Evolutionary conservation across 805 yeast species (phyloP), one percentile per base, ranked within the genome.

Genomic region (Schizosaccharomyces pombe): DNA sequence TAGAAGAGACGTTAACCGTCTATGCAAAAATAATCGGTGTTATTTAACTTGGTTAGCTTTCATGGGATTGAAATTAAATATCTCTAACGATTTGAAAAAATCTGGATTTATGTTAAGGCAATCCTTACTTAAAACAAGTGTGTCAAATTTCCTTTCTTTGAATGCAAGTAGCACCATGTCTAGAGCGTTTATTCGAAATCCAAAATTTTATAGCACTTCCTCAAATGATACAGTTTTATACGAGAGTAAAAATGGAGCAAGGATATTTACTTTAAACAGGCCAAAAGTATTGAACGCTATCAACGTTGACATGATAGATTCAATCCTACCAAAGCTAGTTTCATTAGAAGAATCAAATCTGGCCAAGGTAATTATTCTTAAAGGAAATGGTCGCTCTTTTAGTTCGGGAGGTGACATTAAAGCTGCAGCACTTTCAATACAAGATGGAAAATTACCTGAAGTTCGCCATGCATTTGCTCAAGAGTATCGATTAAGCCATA

Each of bases 371-470:
- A 68, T 89, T 39, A 71, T 91, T 47, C 70, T 89, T 58, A 79
- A 77, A 56, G 80, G 89, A 32, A 68, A 66, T 6, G 75, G 74
- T 30, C 78, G 77, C 63, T 79, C 94, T 1, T 78, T 89, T 57
- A 85, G 96, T 67, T 94, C 97, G 32, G 98, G 98, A 52, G 98
- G 97, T 30, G 98, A 89, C 65, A 94, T 89, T 47, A 80, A 30
- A 19, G 53, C 31, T 8, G 53, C 33, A 30, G 53, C 53, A 3
- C 8, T 14, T 19, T 6, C n/a, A 12, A 32, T 32, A 47, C 43
- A 40, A 53, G 9, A 54, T 29, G 51, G 55, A 12, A 69, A 65
- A 1, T 76, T 74, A 12, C 1, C 64, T 62, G 11, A 68, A 72
- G 47, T 77, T 85, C 2, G 63, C 77, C 33, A 75, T 75, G 56